These are phyloP conservation scores for Physcomitrium patens DNA, from an alignment of 225 moss, liverwort and hornwort species.

Conservation along the genomic window DNA sequence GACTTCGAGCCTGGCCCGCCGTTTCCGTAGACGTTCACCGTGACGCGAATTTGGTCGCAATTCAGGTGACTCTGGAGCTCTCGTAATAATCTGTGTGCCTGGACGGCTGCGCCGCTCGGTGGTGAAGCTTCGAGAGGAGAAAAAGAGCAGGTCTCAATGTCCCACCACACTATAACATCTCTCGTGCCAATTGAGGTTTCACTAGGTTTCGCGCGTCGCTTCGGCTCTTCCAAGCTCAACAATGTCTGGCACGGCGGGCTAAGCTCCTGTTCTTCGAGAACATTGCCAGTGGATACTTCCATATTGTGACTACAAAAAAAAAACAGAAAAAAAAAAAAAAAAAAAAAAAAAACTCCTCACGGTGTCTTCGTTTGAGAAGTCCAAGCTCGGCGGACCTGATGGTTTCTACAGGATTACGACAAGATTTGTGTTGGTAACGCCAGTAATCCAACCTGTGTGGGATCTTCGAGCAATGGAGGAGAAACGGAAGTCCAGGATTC, in stretches of 20 bases:
- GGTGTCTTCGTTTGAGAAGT: too few species aligned
- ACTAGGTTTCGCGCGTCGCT: constrained; percentile 12
- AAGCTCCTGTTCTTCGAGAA: background rate
- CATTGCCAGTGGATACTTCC: constrained; percentile 8
- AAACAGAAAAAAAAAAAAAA: too few species aligned
- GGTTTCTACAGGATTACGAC: too few species aligned
- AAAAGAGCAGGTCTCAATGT: constrained; percentile 37
- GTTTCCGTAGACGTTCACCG: constrained; percentile 40
- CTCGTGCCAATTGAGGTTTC: background rate
- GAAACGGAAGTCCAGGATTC: too few species aligned
- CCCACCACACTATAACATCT: constrained; percentile 42
- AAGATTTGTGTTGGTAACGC: too few species aligned
- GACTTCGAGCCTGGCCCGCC: constrained; percentile 30
- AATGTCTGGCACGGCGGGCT: constrained; percentile 9
- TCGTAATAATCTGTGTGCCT: constrained; percentile 13
- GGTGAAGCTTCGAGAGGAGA: background rate
- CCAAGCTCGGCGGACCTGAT: too few species aligned
- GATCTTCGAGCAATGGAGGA: too few species aligned
- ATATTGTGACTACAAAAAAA: background rate
- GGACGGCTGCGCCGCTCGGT: background rate
- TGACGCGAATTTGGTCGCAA: constrained; percentile 19
- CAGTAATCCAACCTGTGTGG: too few species aligned
- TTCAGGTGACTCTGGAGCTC: constrained; percentile 24
- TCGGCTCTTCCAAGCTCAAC: constrained; percentile 38
- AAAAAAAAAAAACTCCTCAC: too few species aligned